Conservation (phyloP, 2,329 filamentous ascomycete genomes). For the Colletotrichum sp. region DNA sequence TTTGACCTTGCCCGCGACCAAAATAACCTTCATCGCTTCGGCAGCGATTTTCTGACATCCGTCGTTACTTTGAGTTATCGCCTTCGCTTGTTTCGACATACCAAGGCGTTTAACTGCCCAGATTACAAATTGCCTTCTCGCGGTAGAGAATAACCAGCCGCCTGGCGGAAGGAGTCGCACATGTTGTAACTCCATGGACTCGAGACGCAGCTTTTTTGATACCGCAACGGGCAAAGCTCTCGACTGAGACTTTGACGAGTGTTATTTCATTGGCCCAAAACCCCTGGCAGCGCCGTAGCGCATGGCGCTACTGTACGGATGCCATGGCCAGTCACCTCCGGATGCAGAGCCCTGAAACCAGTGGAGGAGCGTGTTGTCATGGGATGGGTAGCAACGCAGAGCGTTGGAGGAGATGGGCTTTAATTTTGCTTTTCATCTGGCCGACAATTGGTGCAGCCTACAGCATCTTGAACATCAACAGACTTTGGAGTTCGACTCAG, state of each 20-base stretch:
- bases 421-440: not conserved
- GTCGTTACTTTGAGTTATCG: not conserved
- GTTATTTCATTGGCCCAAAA: not conserved
- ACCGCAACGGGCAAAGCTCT: not conserved
- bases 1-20: not conserved
- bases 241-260: not conserved
- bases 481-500: not conserved
- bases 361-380: not conserved
- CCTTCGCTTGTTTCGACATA: not conserved
- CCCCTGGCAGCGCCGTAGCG: not conserved
- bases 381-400: not conserved
- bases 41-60: not conserved
- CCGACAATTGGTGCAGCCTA: not conserved
- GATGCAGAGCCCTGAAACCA: conserved; percentile 22
- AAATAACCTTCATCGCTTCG: not conserved
- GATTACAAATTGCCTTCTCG: not conserved
- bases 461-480: not conserved
- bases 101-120: not conserved
- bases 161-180: not conserved
- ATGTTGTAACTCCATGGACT: not conserved
- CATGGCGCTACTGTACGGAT: conserved; percentile 14
- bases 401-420: not conserved
- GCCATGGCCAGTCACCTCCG: conserved; percentile 10
- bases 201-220: not conserved
- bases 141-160: not conserved